Evolutionary conservation across 306 rosid species (phyloP).

Genomic region (Herpetospermum pedunculosum): DNA sequence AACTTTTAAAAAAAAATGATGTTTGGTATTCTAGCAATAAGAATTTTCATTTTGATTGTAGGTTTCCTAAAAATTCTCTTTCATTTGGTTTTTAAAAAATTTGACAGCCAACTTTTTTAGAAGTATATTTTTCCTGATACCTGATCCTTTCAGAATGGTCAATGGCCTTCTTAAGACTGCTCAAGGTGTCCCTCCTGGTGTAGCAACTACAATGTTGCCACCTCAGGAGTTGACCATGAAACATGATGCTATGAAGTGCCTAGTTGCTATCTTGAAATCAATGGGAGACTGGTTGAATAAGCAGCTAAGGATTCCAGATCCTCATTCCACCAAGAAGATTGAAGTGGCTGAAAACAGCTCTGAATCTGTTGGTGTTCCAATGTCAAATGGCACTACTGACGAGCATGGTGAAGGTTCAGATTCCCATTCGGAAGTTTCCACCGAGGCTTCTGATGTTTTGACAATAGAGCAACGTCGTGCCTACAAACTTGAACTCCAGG

Average conservation of each 20-base stretch:
- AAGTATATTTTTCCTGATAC: background rate
- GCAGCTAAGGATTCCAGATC: constrained; percentile 87
- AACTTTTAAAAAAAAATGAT: constrained; percentile 5
- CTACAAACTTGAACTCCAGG: constrained; percentile 98
- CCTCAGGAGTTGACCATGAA: constrained; percentile 85
- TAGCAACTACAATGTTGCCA: constrained; percentile 71
- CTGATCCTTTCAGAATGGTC: constrained; percentile 66
- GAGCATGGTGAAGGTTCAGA: constrained; percentile 74
- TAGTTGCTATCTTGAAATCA: constrained; percentile 69
- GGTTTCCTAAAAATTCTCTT: background rate
- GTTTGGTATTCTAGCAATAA: constrained; percentile 3
- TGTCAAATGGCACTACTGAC: constrained; percentile 66
- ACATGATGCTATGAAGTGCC: constrained; percentile 90
- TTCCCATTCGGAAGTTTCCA: constrained; percentile 64
- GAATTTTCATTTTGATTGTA: constrained; percentile 15
- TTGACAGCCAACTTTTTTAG: constrained; percentile 2
- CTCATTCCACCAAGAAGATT: constrained; percentile 50
- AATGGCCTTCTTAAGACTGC: constrained; percentile 99
- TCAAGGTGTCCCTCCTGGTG: constrained; percentile 98
- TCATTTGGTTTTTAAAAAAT: background rate
- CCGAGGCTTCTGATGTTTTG: constrained; percentile 72
- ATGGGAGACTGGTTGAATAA: constrained; percentile 96
- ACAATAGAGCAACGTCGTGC: constrained; percentile 92
- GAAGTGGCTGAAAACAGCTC: constrained; percentile 37
- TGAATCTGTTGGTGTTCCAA: constrained; percentile 41